Conservation (phyloP, 2,329 filamentous ascomycete genomes). For the Colletotrichum acutatum region DNA sequence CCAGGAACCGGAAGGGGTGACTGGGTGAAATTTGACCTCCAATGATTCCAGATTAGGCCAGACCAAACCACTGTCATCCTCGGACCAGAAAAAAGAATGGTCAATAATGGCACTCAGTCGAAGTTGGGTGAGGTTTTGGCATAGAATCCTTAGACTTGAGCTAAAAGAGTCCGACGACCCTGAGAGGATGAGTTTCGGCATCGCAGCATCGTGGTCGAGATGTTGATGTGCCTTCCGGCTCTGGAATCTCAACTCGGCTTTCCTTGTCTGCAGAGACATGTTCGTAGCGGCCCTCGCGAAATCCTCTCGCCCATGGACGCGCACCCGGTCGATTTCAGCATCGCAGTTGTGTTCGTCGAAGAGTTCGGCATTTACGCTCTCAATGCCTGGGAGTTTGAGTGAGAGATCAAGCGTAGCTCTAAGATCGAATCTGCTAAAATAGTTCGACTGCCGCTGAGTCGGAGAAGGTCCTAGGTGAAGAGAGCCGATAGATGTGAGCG, state of each 20-base stretch:
- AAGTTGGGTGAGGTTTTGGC: slow-evolving; percentile 5
- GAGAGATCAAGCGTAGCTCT: not conserved
- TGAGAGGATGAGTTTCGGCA: slow-evolving; percentile 6
- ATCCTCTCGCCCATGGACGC: not conserved
- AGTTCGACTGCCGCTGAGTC: not conserved
- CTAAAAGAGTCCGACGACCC: not conserved
- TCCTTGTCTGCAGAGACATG: not conserved
- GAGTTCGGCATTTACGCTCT: not conserved
- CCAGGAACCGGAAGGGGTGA: not conserved
- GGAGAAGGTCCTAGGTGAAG: not conserved
- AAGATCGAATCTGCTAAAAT: not conserved
- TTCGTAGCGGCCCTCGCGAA: not conserved
- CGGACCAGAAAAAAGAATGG: slow-evolving; percentile 5
- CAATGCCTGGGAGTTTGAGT: not conserved
- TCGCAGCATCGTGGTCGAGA: not conserved
- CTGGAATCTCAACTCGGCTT: not conserved
- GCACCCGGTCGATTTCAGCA: not conserved
- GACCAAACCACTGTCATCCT: not conserved
- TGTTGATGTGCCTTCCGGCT: not conserved
- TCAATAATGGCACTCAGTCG: not conserved
- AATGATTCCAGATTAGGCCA: slow-evolving; percentile 6
- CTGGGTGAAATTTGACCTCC: slow-evolving; percentile 1
- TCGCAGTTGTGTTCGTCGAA: slow-evolving; percentile 8
- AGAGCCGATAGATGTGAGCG: not conserved
- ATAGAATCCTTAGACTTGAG: not conserved